These are phyloP conservation scores for Cadophora luteo-olivacea DNA, from an alignment of 2,329 filamentous ascomycete genomes.

Conservation along the genomic window DNA sequence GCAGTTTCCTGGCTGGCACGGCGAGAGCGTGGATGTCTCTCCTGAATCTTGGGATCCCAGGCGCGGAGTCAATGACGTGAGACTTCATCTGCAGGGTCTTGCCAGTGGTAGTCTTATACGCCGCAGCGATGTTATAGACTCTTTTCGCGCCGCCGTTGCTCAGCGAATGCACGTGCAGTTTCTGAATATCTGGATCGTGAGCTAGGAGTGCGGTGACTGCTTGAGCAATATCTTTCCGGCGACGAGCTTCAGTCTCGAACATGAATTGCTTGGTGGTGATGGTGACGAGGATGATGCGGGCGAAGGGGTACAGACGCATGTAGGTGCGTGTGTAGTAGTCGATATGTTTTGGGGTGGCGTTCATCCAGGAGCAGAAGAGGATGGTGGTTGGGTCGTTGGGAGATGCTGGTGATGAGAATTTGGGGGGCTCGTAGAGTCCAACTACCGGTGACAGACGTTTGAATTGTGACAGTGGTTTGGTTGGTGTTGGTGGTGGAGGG, in stretches of 20 bases:
- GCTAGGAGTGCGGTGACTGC: slow-evolving; percentile 34
- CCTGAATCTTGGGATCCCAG: slow-evolving; percentile 39
- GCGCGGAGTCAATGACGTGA: slow-evolving; percentile 36
- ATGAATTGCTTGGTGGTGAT: slow-evolving; percentile 54
- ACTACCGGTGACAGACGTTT: slow-evolving; percentile 34
- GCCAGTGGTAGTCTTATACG: slow-evolving; percentile 28
- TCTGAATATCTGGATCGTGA: slow-evolving; percentile 33
- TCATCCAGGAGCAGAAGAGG: slow-evolving; percentile 64
- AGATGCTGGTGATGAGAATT: background rate
- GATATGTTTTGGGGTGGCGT: slow-evolving; percentile 60
- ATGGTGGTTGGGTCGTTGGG: slow-evolving; percentile 46
- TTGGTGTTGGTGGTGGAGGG: background rate
- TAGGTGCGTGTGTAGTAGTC: slow-evolving; percentile 62
- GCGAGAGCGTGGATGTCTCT: slow-evolving; percentile 37
- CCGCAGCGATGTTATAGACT: slow-evolving; percentile 31
- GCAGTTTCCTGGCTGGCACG: slow-evolving; percentile 25
- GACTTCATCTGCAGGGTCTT: slow-evolving; percentile 29
- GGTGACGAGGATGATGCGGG: slow-evolving; percentile 58
- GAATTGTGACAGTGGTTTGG: slow-evolving; percentile 38
- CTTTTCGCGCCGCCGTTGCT: slow-evolving; percentile 61
- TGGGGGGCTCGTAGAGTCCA: slow-evolving; percentile 33
- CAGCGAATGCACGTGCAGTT: slow-evolving; percentile 60
- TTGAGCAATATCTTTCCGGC: slow-evolving; percentile 44
- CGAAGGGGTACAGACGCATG: slow-evolving; percentile 55
- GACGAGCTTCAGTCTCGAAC: slow-evolving; percentile 43